Evolutionary conservation across 2,329 filamentous ascomycete genomes (phyloP), one percentile per base, ranked within the genome.

Genomic region (Pyrenophora seminiperda): DNA sequence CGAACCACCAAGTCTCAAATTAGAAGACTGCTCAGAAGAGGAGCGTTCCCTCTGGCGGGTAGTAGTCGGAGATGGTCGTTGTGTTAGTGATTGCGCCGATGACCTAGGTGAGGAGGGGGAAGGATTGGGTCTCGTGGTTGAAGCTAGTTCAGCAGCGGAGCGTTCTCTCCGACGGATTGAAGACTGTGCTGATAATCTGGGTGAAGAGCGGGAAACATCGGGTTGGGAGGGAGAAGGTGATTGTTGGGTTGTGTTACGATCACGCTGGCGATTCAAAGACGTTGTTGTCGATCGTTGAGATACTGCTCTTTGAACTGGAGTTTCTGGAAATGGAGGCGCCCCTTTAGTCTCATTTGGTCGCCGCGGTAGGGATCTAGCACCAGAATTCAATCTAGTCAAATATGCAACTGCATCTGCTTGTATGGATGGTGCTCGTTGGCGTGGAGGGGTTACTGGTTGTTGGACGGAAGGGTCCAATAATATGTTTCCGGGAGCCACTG

Each of bases 321-420:
- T 14, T 10, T 24, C 27, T 24, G 29, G 34, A 3, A 17, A 11
- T 7, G 27, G 20, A 33, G 11, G 33, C 7, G 36, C 18, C 22
- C 22, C 22, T 30, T 20, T 42, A 7, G 15, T 5, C 4, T 22
- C 14, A 20, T 38, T 40, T 5, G 33, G 17, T 14, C 24, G 47
- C 13, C 45, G 48, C 30, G 37, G 34, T 4, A 33, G 32, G 41
- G 49, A 37, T 17, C 1, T 1, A 39, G 11, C 11, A 4, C 32
- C 29, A 32, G 50, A 40, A 11, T 18, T 22, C 2, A 13, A 34
- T 46, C 20, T 20, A 37, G 34, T 27, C 14, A 24, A 19, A 20
- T 40, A 47, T 20, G 46, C 31, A 3, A 54, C 48, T 13, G 54
- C 46, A 36, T 54, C 56, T 24, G 17, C 32, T n/a, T 24, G 18